Conservation (phyloP, 768 basidiomycete species). For the Naganishia randhawae region DNA sequence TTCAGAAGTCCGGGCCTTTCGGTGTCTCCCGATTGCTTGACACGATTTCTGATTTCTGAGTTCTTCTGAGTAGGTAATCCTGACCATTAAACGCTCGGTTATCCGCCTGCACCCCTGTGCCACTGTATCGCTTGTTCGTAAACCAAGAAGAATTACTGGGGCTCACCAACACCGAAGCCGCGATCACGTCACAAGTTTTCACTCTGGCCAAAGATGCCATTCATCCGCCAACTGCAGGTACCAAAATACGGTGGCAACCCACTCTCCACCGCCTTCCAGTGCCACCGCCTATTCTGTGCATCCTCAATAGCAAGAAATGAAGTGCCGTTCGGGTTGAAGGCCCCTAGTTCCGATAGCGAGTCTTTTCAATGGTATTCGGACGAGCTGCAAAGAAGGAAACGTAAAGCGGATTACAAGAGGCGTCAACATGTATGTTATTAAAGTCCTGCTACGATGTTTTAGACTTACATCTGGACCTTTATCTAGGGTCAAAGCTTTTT, state of each 20-base stretch:
- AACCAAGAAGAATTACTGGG: too few relatives aligned
- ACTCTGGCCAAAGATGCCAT: neutral
- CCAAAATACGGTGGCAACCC: neutral
- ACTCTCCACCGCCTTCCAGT: neutral
- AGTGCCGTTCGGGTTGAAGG: neutral
- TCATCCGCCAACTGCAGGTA: neutral
- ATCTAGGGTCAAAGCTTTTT: conserved; percentile 70
- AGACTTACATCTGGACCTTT: neutral
- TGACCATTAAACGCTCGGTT: too few relatives aligned
- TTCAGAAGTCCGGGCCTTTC: too few relatives aligned
- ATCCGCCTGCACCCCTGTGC: too few relatives aligned
- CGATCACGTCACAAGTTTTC: neutral
- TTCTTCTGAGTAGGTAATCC: too few relatives aligned
- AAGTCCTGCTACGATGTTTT: neutral
- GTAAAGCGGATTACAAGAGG: conserved; percentile 25
- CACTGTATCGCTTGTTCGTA: too few relatives aligned
- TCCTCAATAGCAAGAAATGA: neutral
- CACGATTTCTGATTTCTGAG: neutral
- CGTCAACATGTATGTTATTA: conserved; percentile 20
- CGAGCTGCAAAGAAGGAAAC: conserved; percentile 21
- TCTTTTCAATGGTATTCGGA: conserved; percentile 11
- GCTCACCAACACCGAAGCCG: neutral
- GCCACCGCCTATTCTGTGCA: neutral
- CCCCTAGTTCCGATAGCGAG: neutral
- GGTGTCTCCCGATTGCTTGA: neutral